phyloP scores from a whole-genome alignment of 805 yeast genomes.

The Suhomyces vadensis region DNA sequence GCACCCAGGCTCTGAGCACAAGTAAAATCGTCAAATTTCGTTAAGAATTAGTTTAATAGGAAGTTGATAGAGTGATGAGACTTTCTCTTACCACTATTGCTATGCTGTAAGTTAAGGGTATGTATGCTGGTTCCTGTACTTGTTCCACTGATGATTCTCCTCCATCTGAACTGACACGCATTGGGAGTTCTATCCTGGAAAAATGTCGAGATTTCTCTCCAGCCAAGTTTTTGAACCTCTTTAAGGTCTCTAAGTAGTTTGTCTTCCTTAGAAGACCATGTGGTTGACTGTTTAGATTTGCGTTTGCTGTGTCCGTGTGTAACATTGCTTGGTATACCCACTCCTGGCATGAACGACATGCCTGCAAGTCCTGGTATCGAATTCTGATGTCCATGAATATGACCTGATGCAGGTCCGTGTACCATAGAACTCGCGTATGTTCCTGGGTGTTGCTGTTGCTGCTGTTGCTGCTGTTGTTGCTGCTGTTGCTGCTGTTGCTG shows the following conservation, averaged over 20 bases:
- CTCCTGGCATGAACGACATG: constrained; percentile 7
- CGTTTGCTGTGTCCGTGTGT: constrained; percentile 13
- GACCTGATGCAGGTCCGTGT: background rate
- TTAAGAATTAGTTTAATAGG: constrained; percentile 22
- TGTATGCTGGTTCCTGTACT: constrained; percentile 9
- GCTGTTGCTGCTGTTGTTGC: constrained; percentile 1
- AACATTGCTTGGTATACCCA: constrained; percentile 2
- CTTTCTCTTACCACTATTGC: constrained; percentile 14
- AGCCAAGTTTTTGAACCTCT: constrained; percentile 80
- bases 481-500: too few species aligned
- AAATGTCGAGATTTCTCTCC: constrained; percentile 84
- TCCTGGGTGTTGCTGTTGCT: constrained; percentile 2
- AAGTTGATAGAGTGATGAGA: constrained; percentile 32
- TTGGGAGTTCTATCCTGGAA: constrained; percentile 80
- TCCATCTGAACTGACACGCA: constrained; percentile 67
- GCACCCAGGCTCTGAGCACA: background rate
- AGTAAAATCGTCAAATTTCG: background rate
- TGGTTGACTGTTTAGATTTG: constrained; percentile 36
- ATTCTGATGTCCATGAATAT: background rate
- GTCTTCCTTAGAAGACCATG: constrained; percentile 84
- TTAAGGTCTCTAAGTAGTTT: constrained; percentile 69
- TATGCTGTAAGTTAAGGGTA: background rate
- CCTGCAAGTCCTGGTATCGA: background rate
- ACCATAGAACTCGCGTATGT: background rate
- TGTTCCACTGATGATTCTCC: constrained; percentile 54